Evolutionary conservation across 2,329 filamentous ascomycete genomes (phyloP).

Genomic region (Mycocentrospora acerina): DNA sequence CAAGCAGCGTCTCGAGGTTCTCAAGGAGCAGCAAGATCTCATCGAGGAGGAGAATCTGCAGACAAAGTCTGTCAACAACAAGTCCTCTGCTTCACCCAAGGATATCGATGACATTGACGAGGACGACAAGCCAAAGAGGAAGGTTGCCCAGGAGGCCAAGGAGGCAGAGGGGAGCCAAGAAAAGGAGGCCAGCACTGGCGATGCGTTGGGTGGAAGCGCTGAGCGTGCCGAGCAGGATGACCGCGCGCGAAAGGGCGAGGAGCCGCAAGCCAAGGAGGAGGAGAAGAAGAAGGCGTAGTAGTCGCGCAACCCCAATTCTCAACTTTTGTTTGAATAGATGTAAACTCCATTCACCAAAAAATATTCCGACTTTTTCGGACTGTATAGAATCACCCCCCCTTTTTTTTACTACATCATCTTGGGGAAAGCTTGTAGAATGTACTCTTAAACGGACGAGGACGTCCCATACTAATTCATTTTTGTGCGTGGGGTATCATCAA

Average conservation of each 20-base stretch:
- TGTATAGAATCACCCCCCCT: no score
- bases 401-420: no score
- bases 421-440: no score
- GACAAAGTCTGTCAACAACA: constrained; percentile 72
- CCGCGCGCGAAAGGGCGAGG: constrained; percentile 24
- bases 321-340: no score
- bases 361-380: no score
- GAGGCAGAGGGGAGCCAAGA: constrained; percentile 26
- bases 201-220: constrained; percentile 24
- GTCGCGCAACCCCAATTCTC: no score
- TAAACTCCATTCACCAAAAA: no score
- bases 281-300: neutral
- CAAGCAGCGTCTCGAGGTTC: constrained; percentile 96
- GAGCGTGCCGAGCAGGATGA: constrained; percentile 38
- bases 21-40: constrained; percentile 97
- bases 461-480: no score
- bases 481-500: no score
- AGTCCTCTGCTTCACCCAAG: constrained; percentile 73
- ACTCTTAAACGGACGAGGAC: no score
- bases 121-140: constrained; percentile 68
- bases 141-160: constrained; percentile 19
- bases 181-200: constrained; percentile 35
- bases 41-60: constrained; percentile 97
- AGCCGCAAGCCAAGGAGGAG: constrained; percentile 20
- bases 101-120: constrained; percentile 94